Evolutionary conservation across 805 yeast species (phyloP).

Genomic region (Lipomyces yamadae): DNA sequence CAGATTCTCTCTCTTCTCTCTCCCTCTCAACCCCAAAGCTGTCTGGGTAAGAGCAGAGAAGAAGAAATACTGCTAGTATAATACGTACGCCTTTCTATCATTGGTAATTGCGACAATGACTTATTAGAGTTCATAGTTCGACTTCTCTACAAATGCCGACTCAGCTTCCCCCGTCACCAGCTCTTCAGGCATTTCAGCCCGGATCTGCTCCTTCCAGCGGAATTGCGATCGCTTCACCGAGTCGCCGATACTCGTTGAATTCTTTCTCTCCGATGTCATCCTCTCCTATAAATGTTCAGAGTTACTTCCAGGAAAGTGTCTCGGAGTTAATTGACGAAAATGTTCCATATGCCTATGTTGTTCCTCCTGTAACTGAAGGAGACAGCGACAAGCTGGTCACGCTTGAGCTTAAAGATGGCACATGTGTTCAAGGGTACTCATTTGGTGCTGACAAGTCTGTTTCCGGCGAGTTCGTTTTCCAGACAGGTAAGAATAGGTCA

Average conservation of each 20-base stretch:
- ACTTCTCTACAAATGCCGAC: constrained; percentile 22
- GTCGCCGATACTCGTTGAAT: constrained; percentile 29
- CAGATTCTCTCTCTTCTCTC: constrained; percentile 13
- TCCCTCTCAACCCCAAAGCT: constrained; percentile 17
- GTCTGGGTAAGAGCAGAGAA: constrained; percentile 25
- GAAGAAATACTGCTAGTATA: constrained; percentile 3
- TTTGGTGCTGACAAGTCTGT: constrained; percentile 93
- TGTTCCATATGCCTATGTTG: constrained; percentile 21
- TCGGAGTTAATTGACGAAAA: constrained; percentile 13
- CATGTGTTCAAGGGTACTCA: constrained; percentile 88
- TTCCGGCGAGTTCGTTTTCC: constrained; percentile 97
- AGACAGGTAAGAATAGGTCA: constrained; percentile 63
- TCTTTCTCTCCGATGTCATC: constrained; percentile 21
- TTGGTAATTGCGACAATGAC: no score
- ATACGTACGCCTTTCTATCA: background rate
- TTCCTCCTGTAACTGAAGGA: constrained; percentile 26
- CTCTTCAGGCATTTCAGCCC: constrained; percentile 20
- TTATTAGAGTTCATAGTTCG: background rate
- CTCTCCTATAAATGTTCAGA: constrained; percentile 23
- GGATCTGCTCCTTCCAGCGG: constrained; percentile 22
- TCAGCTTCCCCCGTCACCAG: constrained; percentile 31
- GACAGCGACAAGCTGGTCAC: constrained; percentile 31
- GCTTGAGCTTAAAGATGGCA: constrained; percentile 65
- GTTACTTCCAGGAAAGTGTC: constrained; percentile 13
- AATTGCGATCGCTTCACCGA: constrained; percentile 21